Base-by-base conservation (phyloP, 306 rosid species). In the Casuarina glauca region DNA sequence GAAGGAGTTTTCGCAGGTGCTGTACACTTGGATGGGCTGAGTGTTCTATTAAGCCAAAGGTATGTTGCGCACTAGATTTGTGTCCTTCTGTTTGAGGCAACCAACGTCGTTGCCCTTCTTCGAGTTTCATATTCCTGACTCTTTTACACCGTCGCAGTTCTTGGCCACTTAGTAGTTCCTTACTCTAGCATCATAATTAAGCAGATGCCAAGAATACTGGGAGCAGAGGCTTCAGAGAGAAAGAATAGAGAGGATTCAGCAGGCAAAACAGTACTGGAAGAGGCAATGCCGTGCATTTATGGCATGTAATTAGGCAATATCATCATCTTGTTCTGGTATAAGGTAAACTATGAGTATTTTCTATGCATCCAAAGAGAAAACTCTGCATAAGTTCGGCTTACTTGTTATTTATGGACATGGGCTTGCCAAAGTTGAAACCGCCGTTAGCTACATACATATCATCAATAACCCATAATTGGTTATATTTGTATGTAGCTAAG, bases 261-360 rank as follows among this genome's bases (percentile, higher is more conserved):
- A 90, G 78, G 87, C 79, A 39, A 94, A 94, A 85, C 90, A 92
- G 75, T 91, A 92, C 44, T 94, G 97, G 98, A 93, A 92, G 78
- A 75, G 72, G 3, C 91, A 89, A 50, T 91, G 93, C 48, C 84
- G 90, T 49, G 82, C 82, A 4, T 84, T 89, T 81, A 62, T 86
- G 85, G 93, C 0, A n/a, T 88, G 67, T 91, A 45, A 76, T 6
- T 45, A 50, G 15, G 49, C 12, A 60, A 26, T 26, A 26, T 26
- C 32, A 26, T 26, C 32, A 26, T 26, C 1, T 26, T 26, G 32
- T 26, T 26, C 32, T 26, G 32, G 1, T 26, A 26, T 26, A 26
- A 26, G 32, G 32, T 26, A 26, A 26, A 26, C 0, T 26, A 26
- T 26, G 32, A 1, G 32, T 26, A 0, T 26, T 26, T 26, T 26